Conservation (phyloP, 2,329 filamentous ascomycete genomes). For the Xylaria sp. region DNA sequence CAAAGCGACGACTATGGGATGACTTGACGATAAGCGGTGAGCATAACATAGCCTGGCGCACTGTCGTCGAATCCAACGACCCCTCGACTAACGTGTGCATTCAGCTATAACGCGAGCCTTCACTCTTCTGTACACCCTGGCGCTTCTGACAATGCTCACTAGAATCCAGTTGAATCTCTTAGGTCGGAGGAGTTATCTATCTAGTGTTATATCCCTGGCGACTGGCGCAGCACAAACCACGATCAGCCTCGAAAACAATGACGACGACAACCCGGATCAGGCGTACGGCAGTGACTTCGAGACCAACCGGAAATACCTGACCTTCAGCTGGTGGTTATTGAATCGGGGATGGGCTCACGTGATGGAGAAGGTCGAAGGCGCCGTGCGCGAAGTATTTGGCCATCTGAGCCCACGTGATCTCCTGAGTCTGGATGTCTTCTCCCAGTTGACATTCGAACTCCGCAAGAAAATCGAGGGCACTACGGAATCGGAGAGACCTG, state of each 20-base stretch:
- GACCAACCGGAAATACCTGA: conserved; percentile 89
- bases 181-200: conserved; percentile 89
- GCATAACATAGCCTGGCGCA: conserved; percentile 31
- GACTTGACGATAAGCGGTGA: conserved; percentile 92
- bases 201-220: conserved; percentile 87
- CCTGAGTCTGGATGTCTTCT: conserved; percentile 72
- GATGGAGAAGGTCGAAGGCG: conserved; percentile 73
- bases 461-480: conserved; percentile 76
- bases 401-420: conserved; percentile 82
- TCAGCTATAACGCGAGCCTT: conserved; percentile 84
- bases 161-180: conserved; percentile 95
- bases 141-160: conserved; percentile 84
- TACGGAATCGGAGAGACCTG: conserved; percentile 38
- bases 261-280: conserved; percentile 78
- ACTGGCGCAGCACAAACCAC: conserved; percentile 66
- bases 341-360: conserved; percentile 84
- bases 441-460: conserved; percentile 75
- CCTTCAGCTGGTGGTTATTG: conserved; percentile 96
- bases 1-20: conserved; percentile 93
- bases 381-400: conserved; percentile 87
- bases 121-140: conserved; percentile 85
- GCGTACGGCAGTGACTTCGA: conserved; percentile 90
- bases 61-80: background rate
- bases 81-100: conserved; percentile 7
- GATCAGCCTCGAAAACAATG: conserved; percentile 88